Evolutionary conservation across 352 stramenopile species (phyloP).

Genomic region (Globisporangium sylvaticum): DNA sequence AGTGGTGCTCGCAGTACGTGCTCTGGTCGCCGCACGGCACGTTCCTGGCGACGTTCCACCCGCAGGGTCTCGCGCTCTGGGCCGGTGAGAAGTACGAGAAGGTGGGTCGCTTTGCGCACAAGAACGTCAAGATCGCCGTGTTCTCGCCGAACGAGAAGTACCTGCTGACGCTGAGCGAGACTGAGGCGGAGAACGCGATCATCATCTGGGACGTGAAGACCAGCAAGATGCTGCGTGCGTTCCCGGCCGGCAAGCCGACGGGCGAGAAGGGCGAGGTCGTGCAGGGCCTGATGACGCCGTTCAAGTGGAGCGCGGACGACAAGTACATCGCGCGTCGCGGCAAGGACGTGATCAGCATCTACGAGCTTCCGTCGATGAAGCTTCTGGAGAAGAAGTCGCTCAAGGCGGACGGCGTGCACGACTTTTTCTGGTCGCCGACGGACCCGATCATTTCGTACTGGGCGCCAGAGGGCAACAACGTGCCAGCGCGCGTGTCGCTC

Average conservation of each 20-base stretch:
- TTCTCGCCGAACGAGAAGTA: conserved; percentile 97
- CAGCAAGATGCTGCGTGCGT: conserved; percentile 80
- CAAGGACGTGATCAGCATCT: conserved; percentile 91
- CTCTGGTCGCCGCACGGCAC: conserved; percentile 96
- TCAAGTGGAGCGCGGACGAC: conserved; percentile 97
- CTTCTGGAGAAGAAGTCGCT: conserved; percentile 98
- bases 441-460: conserved; percentile 95
- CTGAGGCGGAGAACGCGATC: conserved; percentile 91
- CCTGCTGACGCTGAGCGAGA: conserved; percentile 95
- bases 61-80: conserved; percentile 97
- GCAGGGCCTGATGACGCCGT: conserved; percentile 76
- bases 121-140: conserved; percentile 92
- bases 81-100: conserved; percentile 96
- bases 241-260: conserved; percentile 76
- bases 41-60: conserved; percentile 98
- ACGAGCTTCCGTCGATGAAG: conserved; percentile 95
- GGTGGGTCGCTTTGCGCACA: conserved; percentile 94
- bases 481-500: conserved; percentile 95
- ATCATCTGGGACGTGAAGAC: conserved; percentile 96
- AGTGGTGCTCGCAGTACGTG: conserved; percentile 98
- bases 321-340: conserved; percentile 94
- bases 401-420: conserved; percentile 91
- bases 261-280: conserved; percentile 71
- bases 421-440: conserved; percentile 98
- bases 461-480: conserved; percentile 93